A percentile compares a stretch with the other conserved stretches of the same genome.
These are phyloP conservation scores for Tylopilus subfusipes DNA, from an alignment of 768 basidiomycete species.

Conservation along the genomic window DNA sequence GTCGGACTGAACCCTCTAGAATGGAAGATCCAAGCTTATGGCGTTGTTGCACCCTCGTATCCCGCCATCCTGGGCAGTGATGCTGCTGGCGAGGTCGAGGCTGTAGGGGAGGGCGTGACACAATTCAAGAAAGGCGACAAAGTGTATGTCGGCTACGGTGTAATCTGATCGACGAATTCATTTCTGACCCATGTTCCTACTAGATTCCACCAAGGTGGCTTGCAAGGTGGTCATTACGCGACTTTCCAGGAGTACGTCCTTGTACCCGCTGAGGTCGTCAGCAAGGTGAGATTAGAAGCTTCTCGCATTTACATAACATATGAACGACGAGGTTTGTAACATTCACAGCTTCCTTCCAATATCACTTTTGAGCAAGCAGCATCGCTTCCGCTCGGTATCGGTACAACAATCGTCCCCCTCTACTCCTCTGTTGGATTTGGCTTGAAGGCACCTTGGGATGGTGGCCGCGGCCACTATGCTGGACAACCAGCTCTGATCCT, in stretches of 20 bases:
- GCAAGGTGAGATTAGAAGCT: conserved; percentile 6
- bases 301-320: background rate
- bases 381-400: conserved; percentile 33
- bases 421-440: conserved; percentile 31
- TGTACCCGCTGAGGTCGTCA: conserved; percentile 20
- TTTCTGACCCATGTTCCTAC: background rate
- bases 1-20: conserved; percentile 46
- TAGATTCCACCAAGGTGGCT: conserved; percentile 19
- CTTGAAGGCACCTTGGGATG: conserved; percentile 34
- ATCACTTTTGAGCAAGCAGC: conserved; percentile 38
- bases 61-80: conserved; percentile 39
- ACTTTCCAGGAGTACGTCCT: conserved; percentile 30
- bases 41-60: conserved; percentile 13
- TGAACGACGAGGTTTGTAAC: conserved; percentile 10
- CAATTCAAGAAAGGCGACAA: conserved; percentile 35
- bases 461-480: conserved; percentile 26
- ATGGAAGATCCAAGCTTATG: conserved; percentile 23
- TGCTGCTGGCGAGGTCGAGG: conserved; percentile 37
- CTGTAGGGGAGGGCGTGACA: conserved; percentile 39
- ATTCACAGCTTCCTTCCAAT: conserved; percentile 34
- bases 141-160: conserved; percentile 9
- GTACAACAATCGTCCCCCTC: conserved; percentile 32
- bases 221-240: conserved; percentile 1
- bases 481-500: conserved; percentile 35
- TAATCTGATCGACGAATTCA: background rate